Base-by-base conservation (phyloP, 2,329 filamentous ascomycete species). In the Biscogniauxia marginata region DNA sequence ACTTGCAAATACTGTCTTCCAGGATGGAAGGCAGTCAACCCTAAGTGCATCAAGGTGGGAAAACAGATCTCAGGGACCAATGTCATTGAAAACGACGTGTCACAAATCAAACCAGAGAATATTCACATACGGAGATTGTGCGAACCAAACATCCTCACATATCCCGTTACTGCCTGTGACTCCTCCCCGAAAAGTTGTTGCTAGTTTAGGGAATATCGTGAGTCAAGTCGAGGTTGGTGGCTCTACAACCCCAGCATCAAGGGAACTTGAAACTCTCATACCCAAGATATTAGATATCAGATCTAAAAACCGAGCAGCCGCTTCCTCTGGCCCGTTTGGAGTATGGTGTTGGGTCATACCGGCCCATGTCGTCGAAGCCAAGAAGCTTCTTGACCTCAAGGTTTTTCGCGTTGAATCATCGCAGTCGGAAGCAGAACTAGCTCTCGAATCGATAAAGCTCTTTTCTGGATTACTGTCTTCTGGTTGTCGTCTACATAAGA, bases 121-220 rank as follows among this genome's bases (percentile, higher is more conserved):
- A 58, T 55, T 24, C 23, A 51, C 52, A 25, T 24, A 53, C 6
- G 60, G 11, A 21, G 67, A 11, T 53, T 58, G 46, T 25, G 65
- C 48, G 43, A 63, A 51, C 18, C 59, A 63, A 20, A 59, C 55
- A 24, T 43, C 25, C 3, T 54, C 66, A 9, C 47, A 56, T 9
- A 49, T 76, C 0, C 78, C 87, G 0, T 72, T 93, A 3, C 71
- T 86, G 9, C 84, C 88, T 1, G 70, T 93, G 34, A 90, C 88
- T 0, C 70, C 74, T 5, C 80, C 87, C 16, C 82, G 88, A 18
- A 75, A 73, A 48, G 85, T 95, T 34, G 74, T 80, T 1, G 81
- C 83, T 39, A 85, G 85, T 34, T 84, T 93, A 65, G 91, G 91
- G 3, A 96, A 96, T 71, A 93, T 96, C 54, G 77, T 95, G 20